Base-by-base conservation (phyloP, 345 rosid species). In the Punica granatum region DNA sequence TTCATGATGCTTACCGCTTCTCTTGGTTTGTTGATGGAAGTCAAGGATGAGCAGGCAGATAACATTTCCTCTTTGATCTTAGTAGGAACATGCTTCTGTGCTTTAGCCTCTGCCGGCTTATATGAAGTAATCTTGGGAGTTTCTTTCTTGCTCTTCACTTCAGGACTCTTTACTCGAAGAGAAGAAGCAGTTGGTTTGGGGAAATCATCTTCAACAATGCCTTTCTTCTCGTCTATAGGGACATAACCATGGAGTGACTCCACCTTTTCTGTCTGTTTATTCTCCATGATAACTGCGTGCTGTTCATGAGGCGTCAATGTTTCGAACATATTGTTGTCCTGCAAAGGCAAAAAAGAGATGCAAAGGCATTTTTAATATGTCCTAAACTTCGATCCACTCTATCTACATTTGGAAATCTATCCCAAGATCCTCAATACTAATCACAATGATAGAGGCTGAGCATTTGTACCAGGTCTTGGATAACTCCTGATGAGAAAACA, bases 171-270 rank as follows among this genome's bases (percentile, higher is more conserved):
- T 43, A 14, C 6, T 9, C 18, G 48, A 43, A 43, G 6, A 43
- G 9, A 9, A 15, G 48, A 7, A 43, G 48, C 41, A 37, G 41
- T 15, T 14, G 48, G 19, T 14, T 43, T 3, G 19, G 7, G 9
- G 7, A 13, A 9, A 43, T 43, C 18, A 14, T 43, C 48, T 15
- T 15, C 19, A 14, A 66, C 56, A 41, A 41, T 32, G 6, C 51
- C 49, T 19, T 15, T 64, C 53, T 64, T 42, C 46, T 64, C 51
- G 32, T 41, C 51, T 23, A 42, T 31, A 42, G 53, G 67, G n/a
- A 25, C 33, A 42, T 26, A 30, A 13, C 33, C 35, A 41, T 28
- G 11, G 33, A 15, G 1, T 25, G 67, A 13, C 0, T 37, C 34
- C n/a, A 16, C 19, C n/a, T 6, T 14, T 12, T 18, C 32, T 49